Base-by-base conservation (phyloP, 1,284 basidiomycete species). In the Agroathelia rolfsii region DNA sequence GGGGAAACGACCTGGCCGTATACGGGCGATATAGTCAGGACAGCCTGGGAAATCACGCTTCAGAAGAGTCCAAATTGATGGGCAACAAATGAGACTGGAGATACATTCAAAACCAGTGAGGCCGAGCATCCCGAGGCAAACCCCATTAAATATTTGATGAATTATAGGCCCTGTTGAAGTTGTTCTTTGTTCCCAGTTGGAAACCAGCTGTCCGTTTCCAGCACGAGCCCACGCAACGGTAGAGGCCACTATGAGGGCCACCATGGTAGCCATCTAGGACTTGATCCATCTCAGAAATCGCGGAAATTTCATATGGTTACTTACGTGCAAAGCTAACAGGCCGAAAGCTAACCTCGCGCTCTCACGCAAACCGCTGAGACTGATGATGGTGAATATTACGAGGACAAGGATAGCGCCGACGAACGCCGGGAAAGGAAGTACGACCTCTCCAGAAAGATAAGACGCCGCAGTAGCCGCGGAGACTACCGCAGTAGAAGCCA, bases 31-130 rank as follows among this genome's bases (percentile, higher is more conserved):
- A 46, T 83, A 81, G 1, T 76, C 66, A 2, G 80, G 79, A 0
- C 65, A 65, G 35, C 75, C 76, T 76, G 39, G 24, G 5, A 49
- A 37, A n/a, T 43, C 42, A 45, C 21, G 22, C 22, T n/a, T 17
- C 6, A 30, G 19, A 2, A 14, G 22, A 24, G 8, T 20, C 16
- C 36, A 32, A 12, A 18, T 23, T 8, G 11, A 7, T 28, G 24
- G 24, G 15, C n/a, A 15, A 24, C 36, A 24, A 38, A 30, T 29
- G n/a, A 39, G 20, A 35, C 11, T 26, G 20, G 13, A 26, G 32
- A 17, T 44, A 76, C 75, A 76, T 61, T 77, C 74, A 42, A 75
- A 68, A 6, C 79, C 78, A 2, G 80, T 82, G 19, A 81, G 59
- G 0, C 76, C 77, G 2, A 83, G 57, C 58, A 82, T 75, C 0